Percentiles rank a stretch among this genome's conserved stretches.
Evolutionary conservation across 805 yeast genomes (phyloP).

Genomic region (Cyberlindnera euphorbiiphila): DNA sequence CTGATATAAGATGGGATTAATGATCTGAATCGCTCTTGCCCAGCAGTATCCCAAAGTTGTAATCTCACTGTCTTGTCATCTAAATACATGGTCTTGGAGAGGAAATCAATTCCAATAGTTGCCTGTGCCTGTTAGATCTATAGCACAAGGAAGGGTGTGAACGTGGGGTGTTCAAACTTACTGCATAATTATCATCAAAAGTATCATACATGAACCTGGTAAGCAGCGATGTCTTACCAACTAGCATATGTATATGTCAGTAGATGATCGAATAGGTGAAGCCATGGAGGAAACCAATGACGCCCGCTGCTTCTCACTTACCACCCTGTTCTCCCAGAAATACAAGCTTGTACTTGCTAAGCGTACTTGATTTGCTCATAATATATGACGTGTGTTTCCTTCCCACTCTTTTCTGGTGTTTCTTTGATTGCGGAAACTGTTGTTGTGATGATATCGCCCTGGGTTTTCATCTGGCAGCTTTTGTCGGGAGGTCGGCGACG

Average conservation of each 20-base stretch:
- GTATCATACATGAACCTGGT: slow-evolving; percentile 98
- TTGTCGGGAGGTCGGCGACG: no score
- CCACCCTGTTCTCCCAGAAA: slow-evolving; percentile 85
- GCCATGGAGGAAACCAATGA: background rate
- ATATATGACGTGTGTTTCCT: no score
- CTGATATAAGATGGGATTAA: slow-evolving; percentile 93
- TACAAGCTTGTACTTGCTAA: slow-evolving; percentile 78
- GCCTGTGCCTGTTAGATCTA: slow-evolving; percentile 58
- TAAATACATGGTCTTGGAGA: slow-evolving; percentile 90
- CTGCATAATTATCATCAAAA: slow-evolving; percentile 88
- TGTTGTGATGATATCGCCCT: no score
- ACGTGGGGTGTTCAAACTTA: slow-evolving; percentile 16
- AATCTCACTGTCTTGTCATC: slow-evolving; percentile 94
- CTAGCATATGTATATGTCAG: slow-evolving; percentile 52
- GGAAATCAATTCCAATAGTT: slow-evolving; percentile 93
- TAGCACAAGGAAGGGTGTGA: background rate
- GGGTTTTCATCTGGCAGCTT: no score
- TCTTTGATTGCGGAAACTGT: no score
- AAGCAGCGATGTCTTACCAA: slow-evolving; percentile 92
- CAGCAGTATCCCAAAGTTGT: slow-evolving; percentile 97
- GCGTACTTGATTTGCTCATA: slow-evolving; percentile 28
- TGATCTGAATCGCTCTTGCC: slow-evolving; percentile 93
- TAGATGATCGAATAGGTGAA: background rate
- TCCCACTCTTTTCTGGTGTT: no score
- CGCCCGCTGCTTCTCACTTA: slow-evolving; percentile 9